These are phyloP conservation scores for Xylaria sp. DNA, from an alignment of 2,329 filamentous ascomycete species.

Conservation along the genomic window DNA sequence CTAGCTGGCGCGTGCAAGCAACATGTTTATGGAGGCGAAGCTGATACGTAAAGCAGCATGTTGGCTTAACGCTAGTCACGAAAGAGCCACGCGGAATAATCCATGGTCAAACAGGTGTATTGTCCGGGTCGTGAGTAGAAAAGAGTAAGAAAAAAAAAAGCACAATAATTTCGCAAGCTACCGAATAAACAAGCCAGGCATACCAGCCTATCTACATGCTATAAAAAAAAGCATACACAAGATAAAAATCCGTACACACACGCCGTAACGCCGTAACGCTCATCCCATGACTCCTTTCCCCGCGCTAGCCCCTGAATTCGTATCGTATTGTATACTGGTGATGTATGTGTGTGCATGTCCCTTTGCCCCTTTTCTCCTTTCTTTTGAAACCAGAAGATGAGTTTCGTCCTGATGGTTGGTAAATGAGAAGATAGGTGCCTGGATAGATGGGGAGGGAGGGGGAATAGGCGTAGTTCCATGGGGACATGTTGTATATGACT, in stretches of 20 bases:
- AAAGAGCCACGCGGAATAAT: background rate
- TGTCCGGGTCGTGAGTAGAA: background rate
- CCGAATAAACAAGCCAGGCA: background rate
- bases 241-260: too few relatives aligned
- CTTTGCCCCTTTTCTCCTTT: background rate
- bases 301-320: background rate
- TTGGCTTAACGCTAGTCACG: background rate
- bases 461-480: constrained; percentile 6
- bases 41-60: background rate
- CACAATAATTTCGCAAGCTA: background rate
- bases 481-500: constrained; percentile 3
- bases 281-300: background rate
- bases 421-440: background rate
- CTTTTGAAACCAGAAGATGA: background rate
- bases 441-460: background rate
- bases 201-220: background rate
- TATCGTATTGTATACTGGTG: background rate
- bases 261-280: constrained; percentile 16
- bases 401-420: too few relatives aligned
- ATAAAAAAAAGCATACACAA: background rate
- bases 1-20: background rate
- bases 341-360: background rate
- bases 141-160: background rate
- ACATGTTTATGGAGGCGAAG: background rate
- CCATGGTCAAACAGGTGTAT: background rate